Evolutionary conservation across 169 alveolate species (phyloP), one percentile per base, ranked within the genome.

Genomic region (Eimeria tenella): DNA sequence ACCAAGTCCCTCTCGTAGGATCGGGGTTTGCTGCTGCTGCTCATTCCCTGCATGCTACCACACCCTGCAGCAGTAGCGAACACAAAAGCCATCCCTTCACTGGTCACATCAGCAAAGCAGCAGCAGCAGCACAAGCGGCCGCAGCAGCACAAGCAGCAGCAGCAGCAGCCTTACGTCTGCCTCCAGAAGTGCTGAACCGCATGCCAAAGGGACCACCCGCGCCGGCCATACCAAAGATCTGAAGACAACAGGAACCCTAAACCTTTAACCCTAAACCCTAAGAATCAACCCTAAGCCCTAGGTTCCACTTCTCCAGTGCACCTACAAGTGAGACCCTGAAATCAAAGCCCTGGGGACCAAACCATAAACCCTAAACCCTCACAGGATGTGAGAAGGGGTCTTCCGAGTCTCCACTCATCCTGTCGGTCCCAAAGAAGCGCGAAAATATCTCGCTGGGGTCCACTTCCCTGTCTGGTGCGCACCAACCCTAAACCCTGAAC

Each of bases 371-470:
- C 42, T 31, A 31, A 31, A 31, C 42, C 42, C 42, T 42, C 56
- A n/a, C 83, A 13, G 88, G 77, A 65, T 93, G 83, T 17, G 89
- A 73, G 21, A 94, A 83, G 49, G 87, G 92, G 65, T 93, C 96
- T 84, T 95, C 96, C 23, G 95, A 94, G 17, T 75, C 93, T 58
- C 62, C 62, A 17, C 62, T 49, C 93, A 86, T 86, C n/a, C 96
- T 52, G 86, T 95, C 96, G 13, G 94, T 82, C 42, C 96, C 95
- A 21, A 95, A 95, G 56, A 95, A 95, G 70, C 96, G 86, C 19
- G 96, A 93, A 62, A 95, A 95, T 21, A 95, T 62, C 42, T 95
- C 96, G 86, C 93, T 95, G 31, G 96, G 96, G 84, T 95, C 96
- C 6, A 95, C 93, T 17, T 68, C 93, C 23, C 74, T 25, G 65